Percentiles rank a stretch among this genome's conserved stretches.
Evolutionary conservation across 1,139 yeast genomes (phyloP).

Genomic region (Suhomyces anneliseae): DNA sequence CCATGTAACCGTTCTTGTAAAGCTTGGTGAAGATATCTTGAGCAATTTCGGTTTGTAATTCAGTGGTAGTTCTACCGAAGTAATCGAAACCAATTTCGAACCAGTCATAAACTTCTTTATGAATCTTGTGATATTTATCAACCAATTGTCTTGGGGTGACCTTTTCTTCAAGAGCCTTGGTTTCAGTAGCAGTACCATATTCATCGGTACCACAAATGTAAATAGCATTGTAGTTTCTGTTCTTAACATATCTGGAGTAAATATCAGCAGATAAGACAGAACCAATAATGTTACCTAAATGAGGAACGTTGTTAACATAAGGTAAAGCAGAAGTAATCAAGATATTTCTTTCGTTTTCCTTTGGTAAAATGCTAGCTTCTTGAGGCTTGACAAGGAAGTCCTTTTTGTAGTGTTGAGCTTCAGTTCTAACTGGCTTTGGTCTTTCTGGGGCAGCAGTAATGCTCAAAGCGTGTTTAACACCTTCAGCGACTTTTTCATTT

Average conservation of each 20-base stretch:
- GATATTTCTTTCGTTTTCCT: slow-evolving; percentile 70
- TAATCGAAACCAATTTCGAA: slow-evolving; percentile 91
- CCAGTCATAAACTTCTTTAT: slow-evolving; percentile 92
- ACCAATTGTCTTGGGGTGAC: slow-evolving; percentile 86
- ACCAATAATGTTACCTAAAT: slow-evolving; percentile 94
- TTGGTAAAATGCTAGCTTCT: slow-evolving; percentile 50
- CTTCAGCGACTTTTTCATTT: slow-evolving; percentile 36
- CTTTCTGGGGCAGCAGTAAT: slow-evolving; percentile 46
- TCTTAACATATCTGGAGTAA: slow-evolving; percentile 85
- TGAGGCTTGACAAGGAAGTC: slow-evolving; percentile 42
- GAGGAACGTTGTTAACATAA: slow-evolving; percentile 97
- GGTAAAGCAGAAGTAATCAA: slow-evolving; percentile 95
- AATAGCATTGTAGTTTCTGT: slow-evolving; percentile 83
- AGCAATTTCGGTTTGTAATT: slow-evolving; percentile 89
- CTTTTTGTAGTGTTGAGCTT: slow-evolving; percentile 47
- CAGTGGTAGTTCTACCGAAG: slow-evolving; percentile 96
- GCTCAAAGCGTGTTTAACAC: slow-evolving; percentile 37
- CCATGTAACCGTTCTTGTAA: slow-evolving; percentile 71
- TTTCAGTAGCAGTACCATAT: slow-evolving; percentile 99
- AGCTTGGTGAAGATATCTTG: slow-evolving; percentile 85
- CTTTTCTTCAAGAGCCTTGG: slow-evolving; percentile 93
- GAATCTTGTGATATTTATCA: slow-evolving; percentile 84
- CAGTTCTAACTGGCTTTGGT: slow-evolving; percentile 55
- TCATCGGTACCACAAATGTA: slow-evolving; percentile 97
- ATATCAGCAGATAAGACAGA: slow-evolving; percentile 94